Conservation (phyloP, 2,329 filamentous ascomycete species). For the Aspergillus quadrilineatus region DNA sequence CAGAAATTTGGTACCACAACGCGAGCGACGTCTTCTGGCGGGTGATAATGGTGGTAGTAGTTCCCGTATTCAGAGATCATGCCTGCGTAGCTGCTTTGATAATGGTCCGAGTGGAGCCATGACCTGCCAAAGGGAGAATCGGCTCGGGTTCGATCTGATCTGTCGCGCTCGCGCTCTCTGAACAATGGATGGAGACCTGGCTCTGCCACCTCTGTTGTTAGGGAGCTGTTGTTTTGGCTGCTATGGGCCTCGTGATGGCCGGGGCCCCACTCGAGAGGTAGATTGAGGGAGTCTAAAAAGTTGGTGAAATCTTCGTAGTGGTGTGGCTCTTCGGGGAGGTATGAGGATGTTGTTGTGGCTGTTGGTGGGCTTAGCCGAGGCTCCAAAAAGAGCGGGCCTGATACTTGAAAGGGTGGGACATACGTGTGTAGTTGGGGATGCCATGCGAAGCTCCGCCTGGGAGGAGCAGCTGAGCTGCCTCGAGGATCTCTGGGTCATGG, state of each 20-base stretch:
- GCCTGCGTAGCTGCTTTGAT: constrained; percentile 27
- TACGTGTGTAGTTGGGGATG: constrained; percentile 21
- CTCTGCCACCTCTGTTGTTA: constrained; percentile 26
- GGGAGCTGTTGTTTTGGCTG: constrained; percentile 24
- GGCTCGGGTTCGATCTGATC: constrained; percentile 18
- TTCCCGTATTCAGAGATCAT: constrained; percentile 34
- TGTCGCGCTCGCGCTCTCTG: constrained; percentile 8
- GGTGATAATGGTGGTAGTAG: constrained; percentile 6
- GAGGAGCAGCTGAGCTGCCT: constrained; percentile 35
- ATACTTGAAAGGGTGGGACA: neutral
- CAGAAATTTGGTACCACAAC: constrained; percentile 9
- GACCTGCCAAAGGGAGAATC: constrained; percentile 35
- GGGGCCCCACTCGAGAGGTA: constrained; percentile 36
- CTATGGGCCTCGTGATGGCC: constrained; percentile 27
- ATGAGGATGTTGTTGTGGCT: constrained; percentile 29
- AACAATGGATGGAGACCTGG: constrained; percentile 21
- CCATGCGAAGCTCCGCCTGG: constrained; percentile 29
- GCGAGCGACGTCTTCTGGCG: constrained; percentile 4
- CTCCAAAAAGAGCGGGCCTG: neutral
- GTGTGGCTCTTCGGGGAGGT: constrained; percentile 34
- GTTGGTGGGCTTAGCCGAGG: neutral
- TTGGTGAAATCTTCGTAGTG: constrained; percentile 39
- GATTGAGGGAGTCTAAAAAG: constrained; percentile 36
- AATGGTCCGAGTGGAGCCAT: constrained; percentile 34
- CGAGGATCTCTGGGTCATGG: constrained; percentile 41